Conservation (phyloP, 148 eudicot genomes). For the Linanthus parryae region DNA sequence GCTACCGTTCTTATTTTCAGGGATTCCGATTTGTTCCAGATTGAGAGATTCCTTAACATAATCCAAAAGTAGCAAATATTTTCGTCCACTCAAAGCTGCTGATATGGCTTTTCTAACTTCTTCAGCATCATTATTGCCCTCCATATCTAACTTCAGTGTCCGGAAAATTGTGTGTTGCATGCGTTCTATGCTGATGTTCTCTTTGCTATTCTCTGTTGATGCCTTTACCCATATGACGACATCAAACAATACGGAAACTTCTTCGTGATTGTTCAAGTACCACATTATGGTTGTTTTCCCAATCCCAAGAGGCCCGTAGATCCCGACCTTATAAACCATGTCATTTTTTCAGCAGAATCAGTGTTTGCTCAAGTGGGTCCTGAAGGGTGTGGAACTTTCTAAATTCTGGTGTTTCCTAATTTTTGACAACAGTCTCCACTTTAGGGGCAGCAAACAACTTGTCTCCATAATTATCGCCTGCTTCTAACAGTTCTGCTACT, state of each 20-base stretch:
- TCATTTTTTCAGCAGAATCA: slow-evolving; percentile 1
- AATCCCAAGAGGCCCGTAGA: slow-evolving; percentile 8
- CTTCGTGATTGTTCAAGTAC: slow-evolving; percentile 16
- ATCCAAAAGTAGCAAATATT: slow-evolving; percentile 15
- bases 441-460: background rate
- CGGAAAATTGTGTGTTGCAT: background rate
- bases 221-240: slow-evolving; percentile 14
- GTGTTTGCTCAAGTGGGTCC: slow-evolving; percentile 1
- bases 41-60: slow-evolving; percentile 11
- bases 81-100: background rate
- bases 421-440: background rate
- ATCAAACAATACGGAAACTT: slow-evolving; percentile 9
- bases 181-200: slow-evolving; percentile 5
- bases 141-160: background rate
- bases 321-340: slow-evolving; percentile 1
- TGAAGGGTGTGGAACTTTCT: background rate
- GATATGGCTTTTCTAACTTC: slow-evolving; percentile 2
- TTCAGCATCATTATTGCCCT: background rate
- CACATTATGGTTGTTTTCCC: slow-evolving; percentile 16
- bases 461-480: no score
- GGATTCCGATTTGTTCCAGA: slow-evolving; percentile 6
- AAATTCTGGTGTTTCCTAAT: background rate
- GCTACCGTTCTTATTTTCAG: slow-evolving; percentile 2
- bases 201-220: slow-evolving; percentile 3
- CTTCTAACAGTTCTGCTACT: background rate